phyloP scores from a whole-genome alignment of 1,284 basidiomycete genomes.

The Fistulinella cinereoalba region DNA sequence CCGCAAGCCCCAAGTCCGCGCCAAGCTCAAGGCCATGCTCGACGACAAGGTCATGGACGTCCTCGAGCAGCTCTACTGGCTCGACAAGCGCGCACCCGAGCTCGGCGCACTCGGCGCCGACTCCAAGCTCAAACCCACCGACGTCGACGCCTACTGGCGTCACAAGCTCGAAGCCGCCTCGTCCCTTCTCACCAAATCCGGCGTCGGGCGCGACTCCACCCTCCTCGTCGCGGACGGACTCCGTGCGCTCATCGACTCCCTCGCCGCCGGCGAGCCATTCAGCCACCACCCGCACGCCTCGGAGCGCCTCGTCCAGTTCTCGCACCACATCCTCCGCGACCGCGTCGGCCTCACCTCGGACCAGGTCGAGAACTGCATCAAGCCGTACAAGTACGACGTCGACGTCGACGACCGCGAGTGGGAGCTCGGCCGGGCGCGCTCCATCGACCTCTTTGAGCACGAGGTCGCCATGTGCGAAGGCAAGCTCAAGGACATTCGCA shows the following conservation, averaged over 20 bases:
- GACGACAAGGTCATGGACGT: constrained; percentile 98
- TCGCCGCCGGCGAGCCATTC: constrained; percentile 88
- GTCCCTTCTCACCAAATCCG: constrained; percentile 91
- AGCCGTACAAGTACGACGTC: constrained; percentile 97
- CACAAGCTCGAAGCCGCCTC: constrained; percentile 94
- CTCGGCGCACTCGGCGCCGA: constrained; percentile 73
- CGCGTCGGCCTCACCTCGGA: constrained; percentile 91
- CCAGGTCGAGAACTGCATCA: constrained; percentile 99
- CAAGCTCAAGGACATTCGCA: constrained; percentile 83
- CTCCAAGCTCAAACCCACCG: constrained; percentile 68
- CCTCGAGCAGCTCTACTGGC: constrained; percentile 96
- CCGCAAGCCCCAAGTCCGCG: constrained; percentile 85
- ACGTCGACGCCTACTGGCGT: constrained; percentile 90
- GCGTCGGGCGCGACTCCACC: constrained; percentile 93
- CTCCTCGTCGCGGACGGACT: constrained; percentile 94
- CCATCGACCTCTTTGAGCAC: constrained; percentile 78
- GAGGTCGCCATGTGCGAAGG: constrained; percentile 85
- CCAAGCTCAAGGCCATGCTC: constrained; percentile 86
- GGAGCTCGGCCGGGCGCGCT: constrained; percentile 77
- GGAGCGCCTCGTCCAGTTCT: constrained; percentile 88
- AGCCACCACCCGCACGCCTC: constrained; percentile 85
- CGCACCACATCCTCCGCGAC: constrained; percentile 89
- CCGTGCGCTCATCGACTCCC: constrained; percentile 83
- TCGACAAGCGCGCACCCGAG: constrained; percentile 81
- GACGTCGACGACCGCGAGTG: constrained; percentile 91